phyloP scores from a whole-genome alignment of 805 yeast genomes.

The Lachancea kluyveri region DNA sequence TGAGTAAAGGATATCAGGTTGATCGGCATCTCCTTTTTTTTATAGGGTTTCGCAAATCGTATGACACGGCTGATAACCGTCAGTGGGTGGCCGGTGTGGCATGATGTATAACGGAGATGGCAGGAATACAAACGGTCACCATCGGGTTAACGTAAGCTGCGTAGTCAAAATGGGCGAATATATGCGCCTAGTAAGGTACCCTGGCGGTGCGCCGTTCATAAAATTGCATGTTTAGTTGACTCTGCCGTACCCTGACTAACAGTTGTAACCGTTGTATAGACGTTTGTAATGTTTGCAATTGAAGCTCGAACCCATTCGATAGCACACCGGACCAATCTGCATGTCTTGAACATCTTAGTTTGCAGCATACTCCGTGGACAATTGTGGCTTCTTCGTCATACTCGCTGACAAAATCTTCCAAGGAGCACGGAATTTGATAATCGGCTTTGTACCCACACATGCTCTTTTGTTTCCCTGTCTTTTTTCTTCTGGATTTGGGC shows the following conservation, averaged over 20 bases:
- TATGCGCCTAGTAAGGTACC: too few relatives aligned
- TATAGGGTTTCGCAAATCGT: too few relatives aligned
- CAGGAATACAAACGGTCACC: too few relatives aligned
- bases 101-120: too few relatives aligned
- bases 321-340: conserved; percentile 26
- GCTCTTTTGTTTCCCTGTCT: conserved; percentile 10
- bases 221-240: conserved; percentile 24
- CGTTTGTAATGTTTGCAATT: conserved; percentile 19
- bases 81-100: too few relatives aligned
- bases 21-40: too few relatives aligned
- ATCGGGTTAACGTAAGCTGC: too few relatives aligned
- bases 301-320: conserved; percentile 18
- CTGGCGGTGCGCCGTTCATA: conserved; percentile 18
- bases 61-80: too few relatives aligned
- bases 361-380: conserved; percentile 22
- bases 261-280: conserved; percentile 19
- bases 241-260: conserved; percentile 21
- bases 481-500: conserved; percentile 12
- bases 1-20: too few relatives aligned
- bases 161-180: too few relatives aligned
- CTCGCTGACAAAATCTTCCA: conserved; percentile 14
- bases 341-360: conserved; percentile 24
- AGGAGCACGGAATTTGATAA: conserved; percentile 12
- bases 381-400: conserved; percentile 8
- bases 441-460: conserved; percentile 26